Base-by-base conservation (phyloP, 2,329 filamentous ascomycete species). In the Trichoderma atroviride region DNA sequence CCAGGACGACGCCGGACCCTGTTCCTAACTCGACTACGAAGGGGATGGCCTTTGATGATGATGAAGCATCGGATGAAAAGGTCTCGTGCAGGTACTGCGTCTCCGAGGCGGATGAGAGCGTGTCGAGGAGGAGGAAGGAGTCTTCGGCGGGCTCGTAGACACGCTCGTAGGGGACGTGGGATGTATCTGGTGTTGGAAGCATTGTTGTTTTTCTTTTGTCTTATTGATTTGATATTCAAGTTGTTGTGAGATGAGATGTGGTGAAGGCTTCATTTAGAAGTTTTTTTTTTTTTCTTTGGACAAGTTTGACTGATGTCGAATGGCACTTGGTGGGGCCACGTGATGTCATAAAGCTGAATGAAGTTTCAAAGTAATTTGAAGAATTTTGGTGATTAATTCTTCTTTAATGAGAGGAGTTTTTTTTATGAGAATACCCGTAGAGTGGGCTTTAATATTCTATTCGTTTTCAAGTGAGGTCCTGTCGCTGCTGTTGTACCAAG, bases 71-170 rank as follows among this genome's bases (percentile, higher is more conserved):
- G 7, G 85, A 33, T 13, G 72, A 70, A 77, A 97, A 96, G 55
- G 87, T 87, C 5, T 80, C 69, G 22, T 84, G 83, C 24, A 97
- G 87, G 79, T 93, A 97, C 29, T 82, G 74, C 4, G 84, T 87
- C 80, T 97, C 93, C 2, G 86, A 78, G 0, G 83, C 70, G 1
- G 90, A 91, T 0, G 94, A 95, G 56, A 99, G 86, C 0, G 94
- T 97, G 81, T 99, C 95, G 35, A 99, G 88, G 60, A 99, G 87
- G 56, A 99, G 88, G 78, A 93, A 99, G 5, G 94, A 97, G 82
- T 99, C 96, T 81, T 99, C 96, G 13, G 95, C 91, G 43, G 96
- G 96, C 78, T 97, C 94, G 81, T 99, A 99, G 74, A 98, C 90
- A 68, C 91, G 89, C 79, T 92, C 88, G 81, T 94, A 97, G 67